phyloP scores from a whole-genome alignment of 2,329 filamentous ascomycete species.

The Sporothrix luriei region DNA sequence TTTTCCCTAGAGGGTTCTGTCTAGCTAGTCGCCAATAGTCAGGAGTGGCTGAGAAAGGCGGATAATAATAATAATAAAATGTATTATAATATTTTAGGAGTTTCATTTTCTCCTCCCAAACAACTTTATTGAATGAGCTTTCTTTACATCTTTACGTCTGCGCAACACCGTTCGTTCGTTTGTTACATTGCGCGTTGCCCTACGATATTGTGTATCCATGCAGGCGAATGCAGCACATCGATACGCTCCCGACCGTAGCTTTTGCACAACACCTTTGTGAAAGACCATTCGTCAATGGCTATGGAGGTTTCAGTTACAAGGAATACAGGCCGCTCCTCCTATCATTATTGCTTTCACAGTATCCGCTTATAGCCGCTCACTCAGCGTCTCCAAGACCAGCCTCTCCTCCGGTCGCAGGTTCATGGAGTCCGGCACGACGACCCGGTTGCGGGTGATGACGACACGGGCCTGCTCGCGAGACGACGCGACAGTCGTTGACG shows the following conservation, averaged over 20 bases:
- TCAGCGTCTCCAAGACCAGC: slow-evolving; percentile 28
- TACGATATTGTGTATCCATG: background rate
- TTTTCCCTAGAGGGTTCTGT: no score
- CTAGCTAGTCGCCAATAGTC: no score
- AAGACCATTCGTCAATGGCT: slow-evolving; percentile 3
- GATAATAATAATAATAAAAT: no score
- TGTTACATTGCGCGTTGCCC: background rate
- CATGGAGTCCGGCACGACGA: slow-evolving; percentile 29
- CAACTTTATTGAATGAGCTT: no score
- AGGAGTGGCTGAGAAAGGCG: no score
- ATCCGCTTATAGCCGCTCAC: slow-evolving; percentile 25
- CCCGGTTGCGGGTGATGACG: slow-evolving; percentile 20
- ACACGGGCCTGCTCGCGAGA: background rate
- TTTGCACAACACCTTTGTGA: background rate
- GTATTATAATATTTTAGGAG: no score
- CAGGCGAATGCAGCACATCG: background rate
- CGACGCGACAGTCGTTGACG: background rate
- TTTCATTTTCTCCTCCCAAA: no score
- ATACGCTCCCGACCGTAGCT: background rate
- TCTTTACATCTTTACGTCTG: background rate
- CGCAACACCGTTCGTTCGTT: background rate
- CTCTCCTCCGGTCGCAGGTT: slow-evolving; percentile 32
- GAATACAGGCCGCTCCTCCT: background rate
- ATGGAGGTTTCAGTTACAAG: background rate
- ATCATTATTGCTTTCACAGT: no score